A percentile compares a stretch with the other conserved stretches of the same genome.
Conservation (phyloP, 2,329 filamentous ascomycete species). For the Parastagonospora avenae region DNA sequence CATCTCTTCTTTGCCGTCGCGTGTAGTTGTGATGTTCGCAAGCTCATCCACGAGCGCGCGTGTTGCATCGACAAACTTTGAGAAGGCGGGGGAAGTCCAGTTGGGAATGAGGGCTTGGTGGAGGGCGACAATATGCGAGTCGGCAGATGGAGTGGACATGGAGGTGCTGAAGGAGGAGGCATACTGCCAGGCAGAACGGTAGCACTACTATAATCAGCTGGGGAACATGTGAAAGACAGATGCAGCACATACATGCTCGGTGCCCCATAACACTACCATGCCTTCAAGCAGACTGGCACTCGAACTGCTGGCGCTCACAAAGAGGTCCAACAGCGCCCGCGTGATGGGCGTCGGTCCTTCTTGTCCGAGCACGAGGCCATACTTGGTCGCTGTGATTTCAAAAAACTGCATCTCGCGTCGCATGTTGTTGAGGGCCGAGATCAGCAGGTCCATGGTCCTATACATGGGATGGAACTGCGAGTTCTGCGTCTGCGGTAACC, state of each 20-base stretch:
- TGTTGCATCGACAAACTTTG: slow-evolving; percentile 57
- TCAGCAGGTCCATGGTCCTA: slow-evolving; percentile 65
- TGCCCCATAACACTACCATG: slow-evolving; percentile 77
- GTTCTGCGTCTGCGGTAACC: slow-evolving; percentile 56
- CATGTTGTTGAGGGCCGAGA: slow-evolving; percentile 69
- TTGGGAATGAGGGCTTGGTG: slow-evolving; percentile 58
- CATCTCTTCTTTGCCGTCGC: slow-evolving; percentile 56
- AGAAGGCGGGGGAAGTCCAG: slow-evolving; percentile 57
- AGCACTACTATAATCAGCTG: slow-evolving; percentile 43
- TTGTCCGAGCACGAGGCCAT: slow-evolving; percentile 58
- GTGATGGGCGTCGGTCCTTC: slow-evolving; percentile 56
- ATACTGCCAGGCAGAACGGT: slow-evolving; percentile 56
- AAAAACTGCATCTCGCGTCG: slow-evolving; percentile 72
- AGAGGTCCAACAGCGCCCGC: slow-evolving; percentile 61
- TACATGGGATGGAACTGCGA: slow-evolving; percentile 57
- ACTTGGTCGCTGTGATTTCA: slow-evolving; percentile 65
- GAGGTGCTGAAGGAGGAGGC: slow-evolving; percentile 51
- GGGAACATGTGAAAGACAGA: neutral
- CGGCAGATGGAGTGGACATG: slow-evolving; percentile 45
- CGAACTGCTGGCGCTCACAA: slow-evolving; percentile 61
- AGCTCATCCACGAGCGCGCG: slow-evolving; percentile 56
- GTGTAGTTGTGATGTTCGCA: slow-evolving; percentile 53
- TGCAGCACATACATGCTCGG: slow-evolving; percentile 60
- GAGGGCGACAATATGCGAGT: slow-evolving; percentile 54
- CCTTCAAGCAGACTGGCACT: slow-evolving; percentile 66